Evolutionary conservation across 164 flowering plant species (phyloP).

Genomic region (Tinospora cordifolia): DNA sequence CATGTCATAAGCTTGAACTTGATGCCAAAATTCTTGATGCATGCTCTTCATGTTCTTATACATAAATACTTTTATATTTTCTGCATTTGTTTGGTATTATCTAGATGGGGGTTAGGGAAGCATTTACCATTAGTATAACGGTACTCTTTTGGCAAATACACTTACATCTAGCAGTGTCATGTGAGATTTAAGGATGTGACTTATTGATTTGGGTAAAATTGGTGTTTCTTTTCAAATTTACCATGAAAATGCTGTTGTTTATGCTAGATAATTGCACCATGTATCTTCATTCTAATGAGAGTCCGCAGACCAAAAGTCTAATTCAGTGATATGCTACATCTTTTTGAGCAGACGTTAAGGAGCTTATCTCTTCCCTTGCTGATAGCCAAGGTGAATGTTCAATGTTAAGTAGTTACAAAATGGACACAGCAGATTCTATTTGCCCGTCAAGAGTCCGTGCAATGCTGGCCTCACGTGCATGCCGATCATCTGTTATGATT

Average conservation of each 20-base stretch:
- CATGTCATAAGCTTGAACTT: no score
- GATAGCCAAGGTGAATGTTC: constrained; percentile 89
- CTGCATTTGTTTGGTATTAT: no score
- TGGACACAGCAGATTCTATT: constrained; percentile 65
- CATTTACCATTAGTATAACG: no score
- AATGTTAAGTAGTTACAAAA: constrained; percentile 59
- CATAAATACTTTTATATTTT: no score
- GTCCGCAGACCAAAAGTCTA: background rate
- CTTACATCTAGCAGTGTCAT: no score
- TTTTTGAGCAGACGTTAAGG: constrained; percentile 67
- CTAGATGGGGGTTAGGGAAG: no score
- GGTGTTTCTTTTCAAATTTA: background rate
- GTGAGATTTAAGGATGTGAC: background rate
- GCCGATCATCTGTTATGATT: constrained; percentile 84
- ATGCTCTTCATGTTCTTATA: no score
- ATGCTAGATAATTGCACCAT: background rate
- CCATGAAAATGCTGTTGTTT: background rate
- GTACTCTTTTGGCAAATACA: no score
- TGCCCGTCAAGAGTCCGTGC: constrained; percentile 95
- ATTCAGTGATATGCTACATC: background rate
- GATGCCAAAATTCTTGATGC: no score
- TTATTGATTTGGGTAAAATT: background rate
- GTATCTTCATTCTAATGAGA: background rate
- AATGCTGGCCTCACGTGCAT: constrained; percentile 98
- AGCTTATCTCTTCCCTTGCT: constrained; percentile 77